phyloP scores from a whole-genome alignment of 2,329 filamentous ascomycete species.

The Knufia fluminis region DNA sequence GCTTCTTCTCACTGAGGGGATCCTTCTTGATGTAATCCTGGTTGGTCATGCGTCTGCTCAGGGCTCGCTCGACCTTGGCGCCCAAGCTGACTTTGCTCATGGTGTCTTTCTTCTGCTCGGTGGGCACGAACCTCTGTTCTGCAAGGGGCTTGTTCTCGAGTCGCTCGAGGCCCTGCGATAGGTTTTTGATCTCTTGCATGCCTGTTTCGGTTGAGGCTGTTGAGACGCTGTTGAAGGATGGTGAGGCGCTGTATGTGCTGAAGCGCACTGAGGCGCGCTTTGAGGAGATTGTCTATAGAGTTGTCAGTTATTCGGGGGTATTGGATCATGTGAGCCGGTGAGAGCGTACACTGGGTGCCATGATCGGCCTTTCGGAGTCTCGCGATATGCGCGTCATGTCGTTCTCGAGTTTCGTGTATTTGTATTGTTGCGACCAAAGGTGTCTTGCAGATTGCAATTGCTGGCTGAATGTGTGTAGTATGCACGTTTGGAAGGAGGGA shows the following conservation, averaged over 20 bases:
- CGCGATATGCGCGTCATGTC: conserved; percentile 36
- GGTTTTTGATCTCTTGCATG: conserved; percentile 59
- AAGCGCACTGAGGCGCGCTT: conserved; percentile 45
- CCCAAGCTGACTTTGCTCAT: conserved; percentile 79
- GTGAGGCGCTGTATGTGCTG: conserved; percentile 43
- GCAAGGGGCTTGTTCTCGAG: conserved; percentile 82
- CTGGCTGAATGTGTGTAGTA: background rate
- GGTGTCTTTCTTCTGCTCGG: conserved; percentile 69
- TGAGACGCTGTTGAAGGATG: conserved; percentile 39
- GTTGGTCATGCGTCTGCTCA: conserved; percentile 73
- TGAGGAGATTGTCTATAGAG: conserved; percentile 26
- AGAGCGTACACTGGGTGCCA: conserved; percentile 42
- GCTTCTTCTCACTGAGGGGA: conserved; percentile 49
- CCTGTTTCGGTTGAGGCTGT: conserved; percentile 32
- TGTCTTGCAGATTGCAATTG: background rate
- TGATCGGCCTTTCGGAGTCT: conserved; percentile 48
- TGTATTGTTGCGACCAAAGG: too few species aligned
- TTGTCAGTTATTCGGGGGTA: conserved; percentile 7
- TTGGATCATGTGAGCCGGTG: background rate
- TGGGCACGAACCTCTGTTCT: conserved; percentile 71
- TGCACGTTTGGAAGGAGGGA: background rate
- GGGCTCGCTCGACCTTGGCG: conserved; percentile 80
- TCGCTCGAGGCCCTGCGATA: conserved; percentile 70
- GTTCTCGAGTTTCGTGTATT: background rate
- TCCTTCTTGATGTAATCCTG: conserved; percentile 51